Conservation (phyloP, 805 yeast species). For the Candida sonorensis region DNA sequence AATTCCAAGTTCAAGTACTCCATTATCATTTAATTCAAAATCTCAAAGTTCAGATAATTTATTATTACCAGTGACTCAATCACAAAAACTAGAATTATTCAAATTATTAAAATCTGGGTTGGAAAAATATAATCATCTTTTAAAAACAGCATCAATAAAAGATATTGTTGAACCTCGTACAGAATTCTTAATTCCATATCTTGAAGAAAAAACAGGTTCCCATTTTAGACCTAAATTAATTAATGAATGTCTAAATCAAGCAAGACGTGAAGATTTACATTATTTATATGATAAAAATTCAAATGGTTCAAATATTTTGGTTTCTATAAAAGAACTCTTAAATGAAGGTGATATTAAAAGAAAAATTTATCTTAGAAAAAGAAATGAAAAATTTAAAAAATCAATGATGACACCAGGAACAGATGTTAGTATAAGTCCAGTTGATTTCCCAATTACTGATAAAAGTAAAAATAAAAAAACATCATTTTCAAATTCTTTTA, state of each 20-base stretch:
- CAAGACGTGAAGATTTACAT: slow-evolving; percentile 17
- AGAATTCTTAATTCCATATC: slow-evolving; percentile 18
- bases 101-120: slow-evolving; percentile 18
- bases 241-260: slow-evolving; percentile 19
- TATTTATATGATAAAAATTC: slow-evolving; percentile 7
- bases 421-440: slow-evolving; percentile 7
- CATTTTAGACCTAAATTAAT: slow-evolving; percentile 19
- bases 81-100: slow-evolving; percentile 7
- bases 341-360: slow-evolving; percentile 21
- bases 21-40: neutral
- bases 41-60: neutral
- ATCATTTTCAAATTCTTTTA: slow-evolving; percentile 2
- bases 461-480: slow-evolving; percentile 2
- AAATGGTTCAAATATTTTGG: slow-evolving; percentile 9
- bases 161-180: slow-evolving; percentile 19
- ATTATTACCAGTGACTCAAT: neutral
- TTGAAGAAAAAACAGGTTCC: slow-evolving; percentile 8
- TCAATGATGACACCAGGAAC: slow-evolving; percentile 6
- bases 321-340: slow-evolving; percentile 16
- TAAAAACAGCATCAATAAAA: slow-evolving; percentile 10
- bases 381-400: slow-evolving; percentile 8
- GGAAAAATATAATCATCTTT: slow-evolving; percentile 14
- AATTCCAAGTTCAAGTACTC: neutral
- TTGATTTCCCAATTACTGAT: slow-evolving; percentile 1
- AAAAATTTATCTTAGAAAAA: slow-evolving; percentile 22